These are phyloP conservation scores for Bifiguratus adelaidae DNA, from an alignment of 192 early-diverging fungal genomes.

Conservation along the genomic window DNA sequence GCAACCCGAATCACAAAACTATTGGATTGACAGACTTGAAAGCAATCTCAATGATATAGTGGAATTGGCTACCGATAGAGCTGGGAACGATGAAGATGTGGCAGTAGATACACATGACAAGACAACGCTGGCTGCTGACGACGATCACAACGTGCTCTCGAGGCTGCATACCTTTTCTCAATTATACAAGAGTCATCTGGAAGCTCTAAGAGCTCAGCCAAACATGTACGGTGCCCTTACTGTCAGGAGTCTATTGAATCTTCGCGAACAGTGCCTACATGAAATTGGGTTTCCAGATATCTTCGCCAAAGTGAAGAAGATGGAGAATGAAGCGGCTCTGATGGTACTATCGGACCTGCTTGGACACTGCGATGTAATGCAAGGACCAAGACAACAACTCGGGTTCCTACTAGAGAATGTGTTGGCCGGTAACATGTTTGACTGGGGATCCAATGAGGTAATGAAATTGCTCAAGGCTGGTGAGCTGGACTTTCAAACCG, in stretches of 20 bases:
- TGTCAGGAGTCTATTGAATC: constrained; percentile 56
- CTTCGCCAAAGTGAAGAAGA: constrained; percentile 55
- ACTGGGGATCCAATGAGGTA: constrained; percentile 63
- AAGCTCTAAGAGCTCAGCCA: constrained; percentile 50
- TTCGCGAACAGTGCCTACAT: constrained; percentile 73
- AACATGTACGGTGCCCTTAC: constrained; percentile 63
- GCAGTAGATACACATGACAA: constrained; percentile 1
- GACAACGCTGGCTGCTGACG: constrained; percentile 4
- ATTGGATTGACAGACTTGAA: constrained; percentile 72
- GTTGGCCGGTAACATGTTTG: constrained; percentile 78
- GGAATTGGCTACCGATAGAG: constrained; percentile 41
- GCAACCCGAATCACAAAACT: constrained; percentile 39
- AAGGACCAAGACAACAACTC: constrained; percentile 15
- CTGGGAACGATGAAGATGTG: constrained; percentile 9
- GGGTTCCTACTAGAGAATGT: constrained; percentile 50
- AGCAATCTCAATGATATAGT: constrained; percentile 51
- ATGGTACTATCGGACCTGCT: constrained; percentile 33
- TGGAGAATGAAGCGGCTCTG: constrained; percentile 55
- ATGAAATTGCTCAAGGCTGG: constrained; percentile 44
- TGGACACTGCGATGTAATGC: constrained; percentile 29
- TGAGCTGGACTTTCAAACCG: constrained; percentile 44
- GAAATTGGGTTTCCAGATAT: constrained; percentile 77
- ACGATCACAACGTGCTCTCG: neutral
- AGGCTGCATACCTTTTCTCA: constrained; percentile 35
- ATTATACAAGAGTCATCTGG: constrained; percentile 59